phyloP scores from a whole-genome alignment of 1,284 basidiomycete species.

The Violaceomyces palustris region DNA sequence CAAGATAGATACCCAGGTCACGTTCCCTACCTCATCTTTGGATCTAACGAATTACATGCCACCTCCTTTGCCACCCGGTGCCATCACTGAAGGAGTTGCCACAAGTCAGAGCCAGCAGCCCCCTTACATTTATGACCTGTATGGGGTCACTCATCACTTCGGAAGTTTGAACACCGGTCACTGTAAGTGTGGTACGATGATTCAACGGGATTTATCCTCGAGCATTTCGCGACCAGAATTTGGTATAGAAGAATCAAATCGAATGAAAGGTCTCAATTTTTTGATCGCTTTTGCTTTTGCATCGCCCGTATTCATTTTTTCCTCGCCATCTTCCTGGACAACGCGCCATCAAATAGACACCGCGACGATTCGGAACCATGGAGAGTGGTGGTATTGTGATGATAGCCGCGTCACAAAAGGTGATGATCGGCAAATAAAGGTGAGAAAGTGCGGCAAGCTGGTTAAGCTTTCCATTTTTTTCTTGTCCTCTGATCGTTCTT shows the following conservation, averaged over 20 bases:
- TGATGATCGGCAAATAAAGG: slow-evolving; percentile 37
- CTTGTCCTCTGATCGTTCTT: background rate
- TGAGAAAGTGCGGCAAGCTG: slow-evolving; percentile 1
- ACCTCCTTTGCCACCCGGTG: slow-evolving; percentile 50
- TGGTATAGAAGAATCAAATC: no score
- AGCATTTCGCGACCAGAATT: no score
- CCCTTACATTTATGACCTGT: slow-evolving; percentile 55
- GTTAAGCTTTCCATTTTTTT: no score
- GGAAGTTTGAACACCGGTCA: slow-evolving; percentile 50
- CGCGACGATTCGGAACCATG: slow-evolving; percentile 41
- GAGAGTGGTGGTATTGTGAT: slow-evolving; percentile 49
- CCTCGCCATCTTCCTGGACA: background rate
- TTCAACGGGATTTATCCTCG: no score
- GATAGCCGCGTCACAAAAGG: slow-evolving; percentile 34
- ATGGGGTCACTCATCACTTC: slow-evolving; percentile 54
- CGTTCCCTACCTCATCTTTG: slow-evolving; percentile 71
- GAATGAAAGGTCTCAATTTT: no score
- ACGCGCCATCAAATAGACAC: slow-evolving; percentile 17
- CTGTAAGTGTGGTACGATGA: no score
- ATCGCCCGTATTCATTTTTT: no score
- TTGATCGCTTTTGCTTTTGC: no score
- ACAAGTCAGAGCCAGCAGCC: slow-evolving; percentile 36
- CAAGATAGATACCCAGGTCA: slow-evolving; percentile 59
- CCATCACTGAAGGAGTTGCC: slow-evolving; percentile 9
- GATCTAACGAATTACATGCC: slow-evolving; percentile 92